phyloP scores from a whole-genome alignment of 1,284 basidiomycete species.

The Trichosporon faecale region DNA sequence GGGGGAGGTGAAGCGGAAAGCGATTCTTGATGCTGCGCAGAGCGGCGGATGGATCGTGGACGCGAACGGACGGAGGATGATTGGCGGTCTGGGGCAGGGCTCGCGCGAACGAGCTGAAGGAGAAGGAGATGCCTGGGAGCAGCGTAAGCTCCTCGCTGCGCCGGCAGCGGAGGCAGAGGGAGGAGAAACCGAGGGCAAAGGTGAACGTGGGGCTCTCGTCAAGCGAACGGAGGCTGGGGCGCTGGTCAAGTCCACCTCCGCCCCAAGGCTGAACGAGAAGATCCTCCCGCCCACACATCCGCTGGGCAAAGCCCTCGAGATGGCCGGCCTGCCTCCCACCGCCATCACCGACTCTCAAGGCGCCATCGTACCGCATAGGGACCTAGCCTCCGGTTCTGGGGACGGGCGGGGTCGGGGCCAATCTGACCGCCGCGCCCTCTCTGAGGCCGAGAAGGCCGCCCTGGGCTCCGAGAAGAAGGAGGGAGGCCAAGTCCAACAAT shows the following conservation, averaged over 20 bases:
- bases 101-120: constrained; percentile 26
- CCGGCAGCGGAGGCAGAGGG: not conserved
- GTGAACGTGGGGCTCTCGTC: constrained; percentile 11
- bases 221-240: constrained; percentile 19
- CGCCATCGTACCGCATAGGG: constrained; percentile 44
- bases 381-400: constrained; percentile 35
- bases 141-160: constrained; percentile 20
- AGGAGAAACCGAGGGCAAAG: not conserved
- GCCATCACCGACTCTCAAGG: constrained; percentile 44
- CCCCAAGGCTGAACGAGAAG: constrained; percentile 27
- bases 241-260: constrained; percentile 22
- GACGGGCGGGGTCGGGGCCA: constrained; percentile 40
- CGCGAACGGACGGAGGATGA: constrained; percentile 39
- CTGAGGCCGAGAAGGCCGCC: constrained; percentile 54
- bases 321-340: constrained; percentile 50
- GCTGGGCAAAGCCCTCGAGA: constrained; percentile 42
- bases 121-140: constrained; percentile 44
- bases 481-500: constrained; percentile 54
- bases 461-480: constrained; percentile 63
- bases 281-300: constrained; percentile 41
- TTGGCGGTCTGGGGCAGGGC: constrained; percentile 40
- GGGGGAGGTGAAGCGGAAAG: constrained; percentile 48
- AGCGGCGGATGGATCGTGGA: constrained; percentile 30
- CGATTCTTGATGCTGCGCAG: constrained; percentile 47
- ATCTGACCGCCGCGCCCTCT: constrained; percentile 32